phyloP scores from a whole-genome alignment of 2,329 filamentous ascomycete genomes.

The Drechslera avenae region DNA sequence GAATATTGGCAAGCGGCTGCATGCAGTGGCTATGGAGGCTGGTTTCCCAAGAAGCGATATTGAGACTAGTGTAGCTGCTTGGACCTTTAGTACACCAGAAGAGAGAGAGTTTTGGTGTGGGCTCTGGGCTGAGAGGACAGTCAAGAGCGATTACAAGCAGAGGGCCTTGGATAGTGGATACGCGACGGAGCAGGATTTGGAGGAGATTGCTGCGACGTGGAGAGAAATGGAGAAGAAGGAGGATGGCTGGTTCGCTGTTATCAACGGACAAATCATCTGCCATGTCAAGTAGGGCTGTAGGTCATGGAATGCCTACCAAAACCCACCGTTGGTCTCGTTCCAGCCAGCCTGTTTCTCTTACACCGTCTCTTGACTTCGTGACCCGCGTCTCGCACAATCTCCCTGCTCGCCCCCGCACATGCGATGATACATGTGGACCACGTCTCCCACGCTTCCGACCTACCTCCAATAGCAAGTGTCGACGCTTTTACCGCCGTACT shows the following conservation, averaged over 20 bases:
- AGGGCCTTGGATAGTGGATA: slow-evolving; percentile 46
- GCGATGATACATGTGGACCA: slow-evolving; percentile 4
- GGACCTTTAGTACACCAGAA: slow-evolving; percentile 50
- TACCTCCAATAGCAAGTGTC: slow-evolving; percentile 29
- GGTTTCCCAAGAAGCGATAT: slow-evolving; percentile 48
- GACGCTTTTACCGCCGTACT: slow-evolving; percentile 24
- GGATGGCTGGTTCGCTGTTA: slow-evolving; percentile 50
- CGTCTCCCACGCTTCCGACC: slow-evolving; percentile 13
- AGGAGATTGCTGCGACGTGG: slow-evolving; percentile 48
- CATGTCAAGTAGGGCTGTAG: slow-evolving; percentile 26
- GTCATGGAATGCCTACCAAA: not conserved
- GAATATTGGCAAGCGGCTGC: slow-evolving; percentile 43
- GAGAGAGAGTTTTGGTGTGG: slow-evolving; percentile 50
- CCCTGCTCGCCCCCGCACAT: slow-evolving; percentile 1
- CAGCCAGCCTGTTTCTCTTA: not conserved
- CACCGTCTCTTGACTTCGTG: not conserved
- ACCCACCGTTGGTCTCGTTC: not conserved
- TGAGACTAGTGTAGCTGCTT: slow-evolving; percentile 48
- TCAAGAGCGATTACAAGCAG: slow-evolving; percentile 44
- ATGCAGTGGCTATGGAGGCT: slow-evolving; percentile 48
- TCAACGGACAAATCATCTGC: slow-evolving; percentile 52
- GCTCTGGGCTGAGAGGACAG: slow-evolving; percentile 46
- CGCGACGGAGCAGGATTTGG: slow-evolving; percentile 47
- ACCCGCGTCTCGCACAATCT: not conserved
- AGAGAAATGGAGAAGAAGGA: slow-evolving; percentile 50